Evolutionary conservation across 2,329 filamentous ascomycete genomes (phyloP), one percentile per base, ranked within the genome.

Genomic region (Cytospora piceae): DNA sequence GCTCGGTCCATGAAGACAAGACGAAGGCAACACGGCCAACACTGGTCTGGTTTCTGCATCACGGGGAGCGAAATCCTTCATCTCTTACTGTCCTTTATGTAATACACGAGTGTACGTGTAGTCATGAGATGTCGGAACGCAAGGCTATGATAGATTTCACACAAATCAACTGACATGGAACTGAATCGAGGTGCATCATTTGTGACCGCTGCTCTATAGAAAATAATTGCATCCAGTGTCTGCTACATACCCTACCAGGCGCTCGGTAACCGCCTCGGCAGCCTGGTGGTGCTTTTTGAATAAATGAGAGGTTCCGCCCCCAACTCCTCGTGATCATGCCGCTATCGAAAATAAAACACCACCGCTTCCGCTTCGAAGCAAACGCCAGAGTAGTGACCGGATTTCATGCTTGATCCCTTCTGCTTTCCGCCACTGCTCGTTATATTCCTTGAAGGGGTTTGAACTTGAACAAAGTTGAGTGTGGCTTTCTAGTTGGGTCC

Each of bases 61-160:
- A 56, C 63, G 32, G 57, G 58, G 46, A 54, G 51, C 53, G 63
- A 42, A 58, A 53, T 29, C n/a, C 37, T 60, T 53, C 63, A 52
- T 68, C 32, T 39, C 37, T 66, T 46, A 65, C 39, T 39, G 59
- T 63, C 63, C 49, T 60, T 59, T 37, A 51, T 63, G 59, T 63
- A 65, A 60, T 57, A 31, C 63, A 67, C 55, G 63, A 65, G 59
- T 58, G 34, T 61, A 60, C 65, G 55, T 63, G 59, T 68, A 58
- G n/a, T 42, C 55, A 58, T 39, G 55, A 59, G 39, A 61, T 53
- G 39, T 32, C 57, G 63, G 24, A 68, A 66, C 52, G 46, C 56
- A 39, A 68, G 60, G 49, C 61, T 63, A 68, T 39, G 63, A 66
- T 58, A 63, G 57, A 61, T 56, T 32, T 63, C 53, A 42, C 46